Conservation (phyloP, 495 filamentous ascomycete species). For the Podospora appendiculata region DNA sequence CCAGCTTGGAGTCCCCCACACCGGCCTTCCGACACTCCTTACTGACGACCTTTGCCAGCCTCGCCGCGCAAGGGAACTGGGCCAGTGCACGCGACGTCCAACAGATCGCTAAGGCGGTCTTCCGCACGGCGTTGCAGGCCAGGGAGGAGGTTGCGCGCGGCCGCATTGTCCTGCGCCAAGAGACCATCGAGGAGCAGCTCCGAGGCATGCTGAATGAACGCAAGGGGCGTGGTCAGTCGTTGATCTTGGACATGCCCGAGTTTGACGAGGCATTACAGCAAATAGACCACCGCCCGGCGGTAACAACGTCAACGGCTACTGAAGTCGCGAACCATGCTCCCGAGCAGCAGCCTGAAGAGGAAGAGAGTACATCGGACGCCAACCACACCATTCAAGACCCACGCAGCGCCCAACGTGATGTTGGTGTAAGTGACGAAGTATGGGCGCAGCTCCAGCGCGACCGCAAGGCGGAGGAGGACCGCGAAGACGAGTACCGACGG, state of each 20-base stretch:
- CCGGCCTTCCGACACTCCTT: slow-evolving; percentile 14
- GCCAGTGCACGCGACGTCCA: slow-evolving; percentile 62
- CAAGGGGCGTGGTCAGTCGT: no score
- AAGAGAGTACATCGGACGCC: neutral
- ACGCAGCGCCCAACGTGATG: slow-evolving; percentile 31
- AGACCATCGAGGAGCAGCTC: slow-evolving; percentile 27
- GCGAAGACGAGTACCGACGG: slow-evolving; percentile 19
- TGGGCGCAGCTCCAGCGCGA: slow-evolving; percentile 53
- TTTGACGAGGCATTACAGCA: neutral
- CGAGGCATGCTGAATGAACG: slow-evolving; percentile 41
- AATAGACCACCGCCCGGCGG: neutral
- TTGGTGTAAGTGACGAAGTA: slow-evolving; percentile 50
- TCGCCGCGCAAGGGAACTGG: slow-evolving; percentile 49
- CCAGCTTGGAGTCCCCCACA: slow-evolving; percentile 24
- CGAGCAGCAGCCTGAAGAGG: neutral
- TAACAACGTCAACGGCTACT: neutral
- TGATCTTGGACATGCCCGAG: neutral
- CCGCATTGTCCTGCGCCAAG: slow-evolving; percentile 20
- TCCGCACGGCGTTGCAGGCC: slow-evolving; percentile 31
- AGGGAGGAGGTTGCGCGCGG: slow-evolving; percentile 13
- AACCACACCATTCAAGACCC: neutral
- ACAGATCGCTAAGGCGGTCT: slow-evolving; percentile 46
- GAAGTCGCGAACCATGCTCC: neutral
- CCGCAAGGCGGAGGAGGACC: slow-evolving; percentile 26
- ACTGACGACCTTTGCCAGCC: slow-evolving; percentile 27